Evolutionary conservation across 73 alveolate genomes (phyloP), one percentile per base, ranked within the genome.

Genomic region (Paramecium pentaurelia): DNA sequence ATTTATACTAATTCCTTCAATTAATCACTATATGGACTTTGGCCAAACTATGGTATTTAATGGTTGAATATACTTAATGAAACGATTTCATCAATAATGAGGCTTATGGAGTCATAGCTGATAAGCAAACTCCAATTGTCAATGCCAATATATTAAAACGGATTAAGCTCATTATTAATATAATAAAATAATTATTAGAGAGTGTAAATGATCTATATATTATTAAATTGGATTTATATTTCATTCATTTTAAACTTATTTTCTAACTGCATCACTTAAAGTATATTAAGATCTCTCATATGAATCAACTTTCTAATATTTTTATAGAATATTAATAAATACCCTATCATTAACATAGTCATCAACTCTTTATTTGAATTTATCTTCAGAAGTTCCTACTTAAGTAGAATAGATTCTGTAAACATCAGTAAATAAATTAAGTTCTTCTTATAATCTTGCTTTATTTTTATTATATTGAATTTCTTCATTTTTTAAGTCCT

Each of bases 331-430:
- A 36, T 34, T 4, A 6, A 9, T 40, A 25, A 38, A 75, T 80
- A 80, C 91, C 47, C 58, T 47, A 22, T 80, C 73, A 40, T 80
- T 80, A 20, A 80, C 91, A 47, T 80, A 80, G 32, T 34, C 71
- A 80, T 80, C 91, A 12, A 80, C 91, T 80, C 91, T 44, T 8
- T 40, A 25, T 49, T 80, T 80, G 30, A 80, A 80, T 80, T 25
- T 80, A 25, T 80, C 91, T 7, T 80, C 91, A 38, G 91, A 80
- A n/a, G 91, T 80, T 12, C 77, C 91, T 9, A 80, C 91, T 80
- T 80, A 80, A 80, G 77, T 80, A 45, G 91, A 40, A 47, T 80
- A 80, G 3, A 80, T 80, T 80, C 91, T 80, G n/a, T 80, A 80
- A 27, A 80, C 73, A 80, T 80, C 91, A 42, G 91, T 80, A 49